Evolutionary conservation across 2,329 filamentous ascomycete genomes (phyloP).

Genomic region (Hortaea werneckii): DNA sequence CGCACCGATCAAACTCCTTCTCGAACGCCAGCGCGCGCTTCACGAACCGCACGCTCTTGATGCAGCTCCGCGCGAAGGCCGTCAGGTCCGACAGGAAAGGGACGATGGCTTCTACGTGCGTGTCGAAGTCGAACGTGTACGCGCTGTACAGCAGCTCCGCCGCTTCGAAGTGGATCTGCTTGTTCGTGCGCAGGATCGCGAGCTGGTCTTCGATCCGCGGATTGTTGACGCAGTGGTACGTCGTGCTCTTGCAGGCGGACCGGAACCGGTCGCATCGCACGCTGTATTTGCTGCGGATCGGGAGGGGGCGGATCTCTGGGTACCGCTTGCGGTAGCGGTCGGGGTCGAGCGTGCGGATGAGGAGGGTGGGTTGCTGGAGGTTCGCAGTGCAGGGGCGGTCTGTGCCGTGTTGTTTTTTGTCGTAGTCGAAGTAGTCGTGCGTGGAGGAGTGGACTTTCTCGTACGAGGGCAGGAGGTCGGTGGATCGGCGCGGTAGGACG

Average conservation of each 20-base stretch:
- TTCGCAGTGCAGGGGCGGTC: conserved; percentile 9
- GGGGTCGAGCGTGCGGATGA: conserved; percentile 36
- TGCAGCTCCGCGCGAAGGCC: conserved; percentile 35
- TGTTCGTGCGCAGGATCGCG: conserved; percentile 22
- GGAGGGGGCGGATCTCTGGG: conserved; percentile 15
- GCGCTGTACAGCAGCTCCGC: conserved; percentile 45
- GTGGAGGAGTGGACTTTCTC: conserved; percentile 24
- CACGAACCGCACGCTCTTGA: conserved; percentile 43
- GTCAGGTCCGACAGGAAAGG: conserved; percentile 52
- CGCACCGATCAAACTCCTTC: conserved; percentile 46
- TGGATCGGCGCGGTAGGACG: conserved; percentile 24
- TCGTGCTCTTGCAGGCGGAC: conserved; percentile 39
- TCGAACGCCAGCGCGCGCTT: conserved; percentile 46
- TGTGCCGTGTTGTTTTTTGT: conserved; percentile 14
- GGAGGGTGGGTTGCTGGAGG: conserved; percentile 24
- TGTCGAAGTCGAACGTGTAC: conserved; percentile 51
- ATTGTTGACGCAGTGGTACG: conserved; percentile 43
- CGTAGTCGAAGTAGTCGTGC: conserved; percentile 35
- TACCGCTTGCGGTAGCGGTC: conserved; percentile 17
- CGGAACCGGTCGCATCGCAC: conserved; percentile 33
- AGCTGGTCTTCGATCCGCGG: conserved; percentile 25
- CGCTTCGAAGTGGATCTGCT: conserved; percentile 46
- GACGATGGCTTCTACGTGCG: conserved; percentile 49
- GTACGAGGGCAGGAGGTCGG: conserved; percentile 22
- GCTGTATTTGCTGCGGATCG: conserved; percentile 29